These are phyloP conservation scores for Irineochytrium annulatum DNA, from an alignment of 192 early-diverging fungal genomes.

Conservation along the genomic window DNA sequence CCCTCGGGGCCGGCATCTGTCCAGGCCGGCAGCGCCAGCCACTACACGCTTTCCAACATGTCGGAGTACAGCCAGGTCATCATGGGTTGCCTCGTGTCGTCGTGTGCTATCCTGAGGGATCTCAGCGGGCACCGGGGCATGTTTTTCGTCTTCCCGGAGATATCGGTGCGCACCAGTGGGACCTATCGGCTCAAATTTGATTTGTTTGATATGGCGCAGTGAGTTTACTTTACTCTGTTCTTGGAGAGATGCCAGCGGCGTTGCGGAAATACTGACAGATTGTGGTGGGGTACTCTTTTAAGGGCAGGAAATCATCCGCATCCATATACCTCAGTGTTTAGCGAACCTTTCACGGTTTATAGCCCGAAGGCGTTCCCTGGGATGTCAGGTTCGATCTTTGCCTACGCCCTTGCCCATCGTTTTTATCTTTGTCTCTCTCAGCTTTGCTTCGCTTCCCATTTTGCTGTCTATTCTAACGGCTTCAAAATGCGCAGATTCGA, in stretches of 20 bases:
- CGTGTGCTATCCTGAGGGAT: conserved; percentile 25
- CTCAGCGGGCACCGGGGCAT: conserved; percentile 12
- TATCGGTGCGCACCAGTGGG: conserved; percentile 30
- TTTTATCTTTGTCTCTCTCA: not conserved
- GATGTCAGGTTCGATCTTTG: conserved; percentile 26
- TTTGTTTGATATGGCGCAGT: conserved; percentile 32
- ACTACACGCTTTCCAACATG: not conserved
- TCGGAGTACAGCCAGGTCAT: conserved; percentile 22
- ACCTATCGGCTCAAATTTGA: conserved; percentile 34
- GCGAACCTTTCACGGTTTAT: conserved; percentile 29
- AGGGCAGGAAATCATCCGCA: not conserved
- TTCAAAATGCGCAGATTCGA: conserved; percentile 22
- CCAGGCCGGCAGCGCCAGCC: not conserved
- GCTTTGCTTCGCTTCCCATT: not conserved
- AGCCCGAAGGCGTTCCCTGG: conserved; percentile 43
- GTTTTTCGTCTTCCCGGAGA: conserved; percentile 39
- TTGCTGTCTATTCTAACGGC: not conserved
- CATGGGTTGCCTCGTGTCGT: conserved; percentile 30
- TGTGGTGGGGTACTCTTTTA: not conserved
- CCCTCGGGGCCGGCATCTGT: not conserved
- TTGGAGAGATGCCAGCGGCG: no score
- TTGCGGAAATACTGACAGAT: not conserved
- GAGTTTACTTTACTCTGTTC: conserved; percentile 5
- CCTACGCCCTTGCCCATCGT: not conserved
- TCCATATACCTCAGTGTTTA: conserved; percentile 17